Conservation (phyloP, 1,139 yeast genomes). For the Blastobotrys ciferrii region DNA sequence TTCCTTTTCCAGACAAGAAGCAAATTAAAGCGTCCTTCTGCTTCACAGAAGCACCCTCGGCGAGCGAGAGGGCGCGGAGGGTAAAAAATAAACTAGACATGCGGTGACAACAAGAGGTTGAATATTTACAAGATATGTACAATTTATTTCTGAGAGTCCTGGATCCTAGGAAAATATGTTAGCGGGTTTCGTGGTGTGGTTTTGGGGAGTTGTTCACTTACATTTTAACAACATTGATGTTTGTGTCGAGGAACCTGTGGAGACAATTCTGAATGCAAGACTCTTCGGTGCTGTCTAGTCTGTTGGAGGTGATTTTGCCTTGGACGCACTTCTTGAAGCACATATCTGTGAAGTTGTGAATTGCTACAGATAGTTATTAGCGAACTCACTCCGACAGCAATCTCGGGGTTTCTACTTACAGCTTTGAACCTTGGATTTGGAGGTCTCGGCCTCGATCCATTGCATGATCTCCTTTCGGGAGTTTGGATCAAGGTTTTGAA, state of each 20-base stretch:
- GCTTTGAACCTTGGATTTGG: slow-evolving; percentile 84
- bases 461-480: slow-evolving; percentile 72
- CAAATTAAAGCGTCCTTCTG: too few species aligned
- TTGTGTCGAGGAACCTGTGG: slow-evolving; percentile 82
- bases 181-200: too few species aligned
- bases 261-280: slow-evolving; percentile 77
- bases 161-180: slow-evolving; percentile 21
- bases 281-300: slow-evolving; percentile 60
- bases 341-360: slow-evolving; percentile 82
- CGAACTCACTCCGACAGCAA: background rate
- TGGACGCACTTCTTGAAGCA: slow-evolving; percentile 86
- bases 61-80: too few species aligned
- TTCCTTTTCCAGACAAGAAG: too few species aligned
- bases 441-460: slow-evolving; percentile 78
- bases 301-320: slow-evolving; percentile 48
- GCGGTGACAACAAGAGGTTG: slow-evolving; percentile 8
- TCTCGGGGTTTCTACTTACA: slow-evolving; percentile 31
- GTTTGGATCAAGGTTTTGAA: slow-evolving; percentile 64
- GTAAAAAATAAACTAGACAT: too few species aligned
- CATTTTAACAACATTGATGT: slow-evolving; percentile 76
- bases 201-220: slow-evolving; percentile 25
- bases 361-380: slow-evolving; percentile 37
- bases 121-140: slow-evolving; percentile 6
- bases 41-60: too few species aligned
- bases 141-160: slow-evolving; percentile 26